Conservation (phyloP, 1,139 yeast species). For the Eremothecium cymbalariae region DNA sequence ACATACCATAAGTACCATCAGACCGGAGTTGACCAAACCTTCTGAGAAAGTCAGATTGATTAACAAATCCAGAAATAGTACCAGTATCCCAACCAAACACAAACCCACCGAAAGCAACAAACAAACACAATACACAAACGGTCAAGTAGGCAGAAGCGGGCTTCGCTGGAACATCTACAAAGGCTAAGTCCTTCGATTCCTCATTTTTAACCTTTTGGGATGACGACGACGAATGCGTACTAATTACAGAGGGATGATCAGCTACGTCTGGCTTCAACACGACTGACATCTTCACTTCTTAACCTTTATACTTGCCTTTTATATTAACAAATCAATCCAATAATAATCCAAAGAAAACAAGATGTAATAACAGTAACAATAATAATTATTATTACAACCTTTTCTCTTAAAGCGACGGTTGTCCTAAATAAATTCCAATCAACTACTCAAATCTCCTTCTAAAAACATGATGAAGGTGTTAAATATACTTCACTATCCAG, state of each 20-base stretch:
- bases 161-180: conserved; percentile 34
- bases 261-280: too few relatives aligned
- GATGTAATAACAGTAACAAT: too few relatives aligned
- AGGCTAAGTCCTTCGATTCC: conserved; percentile 13
- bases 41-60: conserved; percentile 52
- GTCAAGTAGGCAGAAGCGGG: conserved; percentile 44
- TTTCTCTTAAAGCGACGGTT: too few relatives aligned
- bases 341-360: too few relatives aligned
- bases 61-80: conserved; percentile 69
- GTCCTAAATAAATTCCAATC: too few relatives aligned
- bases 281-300: too few relatives aligned
- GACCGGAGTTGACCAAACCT: conserved; percentile 32
- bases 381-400: too few relatives aligned
- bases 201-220: conserved; percentile 19
- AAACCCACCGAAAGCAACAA: conserved; percentile 63
- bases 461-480: too few relatives aligned
- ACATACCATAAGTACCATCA: conserved; percentile 35
- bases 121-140: conserved; percentile 36
- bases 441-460: too few relatives aligned
- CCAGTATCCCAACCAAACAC: conserved; percentile 72
- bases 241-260: conserved; percentile 13
- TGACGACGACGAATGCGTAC: conserved; percentile 19
- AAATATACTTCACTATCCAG: too few relatives aligned
- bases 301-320: too few relatives aligned
- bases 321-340: too few relatives aligned